phyloP scores from a whole-genome alignment of 73 alveolate genomes.

The Blepharisma japonicum region DNA sequence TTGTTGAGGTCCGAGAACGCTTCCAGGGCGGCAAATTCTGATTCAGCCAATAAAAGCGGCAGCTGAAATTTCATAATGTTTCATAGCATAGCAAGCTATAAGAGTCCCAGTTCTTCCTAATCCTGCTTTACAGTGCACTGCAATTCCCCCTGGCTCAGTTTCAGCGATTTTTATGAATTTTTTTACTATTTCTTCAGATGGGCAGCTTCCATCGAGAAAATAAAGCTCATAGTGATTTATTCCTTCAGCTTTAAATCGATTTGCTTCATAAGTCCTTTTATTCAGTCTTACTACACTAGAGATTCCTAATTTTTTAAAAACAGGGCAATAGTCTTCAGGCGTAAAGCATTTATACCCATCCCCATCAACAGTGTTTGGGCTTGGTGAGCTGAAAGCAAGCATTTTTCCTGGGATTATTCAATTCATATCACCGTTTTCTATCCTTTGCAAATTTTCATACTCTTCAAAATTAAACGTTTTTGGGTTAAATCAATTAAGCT shows the following conservation, averaged over 20 bases:
- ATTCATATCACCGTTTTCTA: constrained; percentile 58
- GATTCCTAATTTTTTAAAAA: constrained; percentile 77
- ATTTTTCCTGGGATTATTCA: constrained; percentile 60
- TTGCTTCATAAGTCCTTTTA: constrained; percentile 70
- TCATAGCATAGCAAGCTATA: constrained; percentile 82
- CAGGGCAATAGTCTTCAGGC: constrained; percentile 90
- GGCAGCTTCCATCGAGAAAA: constrained; percentile 95
- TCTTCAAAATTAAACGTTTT: constrained; percentile 44
- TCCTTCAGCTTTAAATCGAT: constrained; percentile 60
- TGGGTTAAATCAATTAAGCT: constrained; percentile 60
- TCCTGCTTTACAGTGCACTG: constrained; percentile 98
- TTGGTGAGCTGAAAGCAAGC: constrained; percentile 40
- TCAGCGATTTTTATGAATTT: constrained; percentile 81
- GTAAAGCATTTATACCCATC: constrained; percentile 50
- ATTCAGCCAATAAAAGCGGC: constrained; percentile 76
- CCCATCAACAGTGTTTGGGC: constrained; percentile 35
- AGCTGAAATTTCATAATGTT: constrained; percentile 82
- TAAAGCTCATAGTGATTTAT: constrained; percentile 83
- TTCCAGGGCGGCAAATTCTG: constrained; percentile 81
- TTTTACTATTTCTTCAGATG: constrained; percentile 83
- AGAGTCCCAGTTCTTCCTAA: constrained; percentile 96
- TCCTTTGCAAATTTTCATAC: constrained; percentile 46
- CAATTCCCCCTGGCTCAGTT: constrained; percentile 77
- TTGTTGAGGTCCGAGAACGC: constrained; percentile 82
- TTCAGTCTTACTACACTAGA: constrained; percentile 81